phyloP scores from a whole-genome alignment of 2,329 filamentous ascomycete species.

The Sarocladium kiliense region DNA sequence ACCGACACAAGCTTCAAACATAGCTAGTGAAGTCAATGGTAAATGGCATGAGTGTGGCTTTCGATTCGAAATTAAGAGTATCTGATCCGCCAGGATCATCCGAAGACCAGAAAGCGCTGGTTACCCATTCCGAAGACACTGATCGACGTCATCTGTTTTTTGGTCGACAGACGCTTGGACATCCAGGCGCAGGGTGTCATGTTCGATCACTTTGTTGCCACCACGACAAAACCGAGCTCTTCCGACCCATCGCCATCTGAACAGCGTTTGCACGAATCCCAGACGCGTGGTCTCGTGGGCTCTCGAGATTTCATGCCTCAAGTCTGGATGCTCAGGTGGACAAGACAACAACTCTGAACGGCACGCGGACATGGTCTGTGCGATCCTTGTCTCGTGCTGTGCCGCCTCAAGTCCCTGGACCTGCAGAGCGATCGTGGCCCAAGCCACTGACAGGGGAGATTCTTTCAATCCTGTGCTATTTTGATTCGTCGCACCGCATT shows the following conservation, averaged over 20 bases:
- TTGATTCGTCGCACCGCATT: background rate
- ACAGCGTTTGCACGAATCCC: too few relatives aligned
- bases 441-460: background rate
- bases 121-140: background rate
- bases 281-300: background rate
- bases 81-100: too few relatives aligned
- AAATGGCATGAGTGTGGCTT: too few relatives aligned
- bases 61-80: too few relatives aligned
- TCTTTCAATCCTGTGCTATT: background rate
- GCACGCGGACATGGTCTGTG: constrained; percentile 8
- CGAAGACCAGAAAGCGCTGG: too few relatives aligned
- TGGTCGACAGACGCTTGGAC: background rate
- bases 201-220: too few relatives aligned
- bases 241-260: too few relatives aligned
- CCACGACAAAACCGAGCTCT: too few relatives aligned
- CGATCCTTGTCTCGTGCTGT: background rate
- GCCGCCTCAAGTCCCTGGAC: background rate
- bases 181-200: background rate
- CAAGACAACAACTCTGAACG: background rate
- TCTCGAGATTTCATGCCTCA: background rate
- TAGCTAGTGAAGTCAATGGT: too few relatives aligned
- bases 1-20: too few relatives aligned
- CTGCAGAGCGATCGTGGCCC: background rate
- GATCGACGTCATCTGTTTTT: background rate
- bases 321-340: constrained; percentile 2